phyloP scores from a whole-genome alignment of 163 green algal genomes.

The Trebouxiophyceae sp. region DNA sequence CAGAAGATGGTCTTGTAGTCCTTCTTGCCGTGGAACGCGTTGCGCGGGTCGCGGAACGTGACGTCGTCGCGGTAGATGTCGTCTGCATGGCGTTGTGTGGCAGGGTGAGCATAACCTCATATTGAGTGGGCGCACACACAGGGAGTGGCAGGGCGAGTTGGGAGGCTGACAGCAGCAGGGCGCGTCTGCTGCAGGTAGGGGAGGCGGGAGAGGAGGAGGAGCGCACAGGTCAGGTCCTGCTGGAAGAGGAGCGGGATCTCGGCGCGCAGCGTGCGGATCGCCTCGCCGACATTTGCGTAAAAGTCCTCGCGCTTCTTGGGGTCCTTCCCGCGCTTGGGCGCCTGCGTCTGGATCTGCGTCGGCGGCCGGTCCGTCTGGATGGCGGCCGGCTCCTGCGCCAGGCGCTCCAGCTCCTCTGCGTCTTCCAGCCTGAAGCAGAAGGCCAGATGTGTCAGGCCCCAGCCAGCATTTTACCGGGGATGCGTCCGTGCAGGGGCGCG shows the following conservation, averaged over 20 bases:
- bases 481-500: not conserved
- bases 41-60: constrained; percentile 75
- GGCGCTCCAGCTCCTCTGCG: too few species aligned
- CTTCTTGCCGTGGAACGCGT: constrained; percentile 72
- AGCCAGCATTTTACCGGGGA: too few species aligned
- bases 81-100: constrained; percentile 49
- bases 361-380: not conserved
- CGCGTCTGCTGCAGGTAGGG: too few species aligned
- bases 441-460: too few species aligned
- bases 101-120: too few species aligned
- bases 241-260: constrained; percentile 82
- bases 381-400: not conserved
- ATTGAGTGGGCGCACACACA: too few species aligned
- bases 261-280: constrained; percentile 84
- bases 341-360: not conserved
- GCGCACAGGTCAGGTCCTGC: constrained; percentile 78
- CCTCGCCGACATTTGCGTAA: constrained; percentile 87
- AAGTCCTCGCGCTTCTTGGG: constrained; percentile 52
- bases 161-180: too few species aligned
- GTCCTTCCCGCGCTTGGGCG: not conserved
- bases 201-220: not conserved
- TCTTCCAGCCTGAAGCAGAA: too few species aligned
- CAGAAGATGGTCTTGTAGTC: constrained; percentile 92
- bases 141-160: too few species aligned
- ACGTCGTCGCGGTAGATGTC: constrained; percentile 86